Conservation (phyloP, 805 yeast species). For the Debaryomyces hansenii region DNA sequence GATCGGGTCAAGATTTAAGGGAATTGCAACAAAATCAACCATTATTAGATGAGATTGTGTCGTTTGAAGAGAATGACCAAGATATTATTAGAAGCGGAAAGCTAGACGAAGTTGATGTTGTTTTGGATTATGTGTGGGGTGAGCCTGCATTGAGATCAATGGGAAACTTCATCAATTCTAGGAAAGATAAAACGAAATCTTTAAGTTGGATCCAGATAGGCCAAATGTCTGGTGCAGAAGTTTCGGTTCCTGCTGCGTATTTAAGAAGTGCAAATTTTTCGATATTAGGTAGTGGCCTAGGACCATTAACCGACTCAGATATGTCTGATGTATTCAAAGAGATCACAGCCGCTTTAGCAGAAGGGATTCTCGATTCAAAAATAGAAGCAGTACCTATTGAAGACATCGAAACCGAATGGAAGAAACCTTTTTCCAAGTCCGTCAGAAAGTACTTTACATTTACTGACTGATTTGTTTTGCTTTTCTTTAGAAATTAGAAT, state of each 20-base stretch:
- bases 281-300: constrained; percentile 2
- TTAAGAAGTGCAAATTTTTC: neutral
- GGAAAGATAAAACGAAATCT: neutral
- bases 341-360: neutral
- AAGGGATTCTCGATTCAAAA: neutral
- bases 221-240: neutral
- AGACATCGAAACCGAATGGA: neutral
- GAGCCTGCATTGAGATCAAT: constrained; percentile 1
- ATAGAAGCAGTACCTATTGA: neutral
- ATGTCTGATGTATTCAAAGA: neutral
- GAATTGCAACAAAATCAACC: neutral
- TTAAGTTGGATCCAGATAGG: constrained; percentile 2
- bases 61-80: neutral
- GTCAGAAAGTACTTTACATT: constrained; percentile 1
- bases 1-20: neutral
- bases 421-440: neutral
- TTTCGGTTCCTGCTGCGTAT: neutral
- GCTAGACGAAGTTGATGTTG: neutral
- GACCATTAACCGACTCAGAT: neutral
- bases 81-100: neutral
- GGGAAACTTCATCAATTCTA: neutral
- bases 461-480: too few species aligned
- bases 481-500: too few species aligned
- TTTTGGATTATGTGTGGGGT: constrained; percentile 2
- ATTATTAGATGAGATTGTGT: constrained; percentile 1